Percentiles rank a stretch among this genome's conserved stretches.
These are phyloP conservation scores for Hypoxylon subgilvum DNA, from an alignment of 495 filamentous ascomycete genomes.

Conservation along the genomic window DNA sequence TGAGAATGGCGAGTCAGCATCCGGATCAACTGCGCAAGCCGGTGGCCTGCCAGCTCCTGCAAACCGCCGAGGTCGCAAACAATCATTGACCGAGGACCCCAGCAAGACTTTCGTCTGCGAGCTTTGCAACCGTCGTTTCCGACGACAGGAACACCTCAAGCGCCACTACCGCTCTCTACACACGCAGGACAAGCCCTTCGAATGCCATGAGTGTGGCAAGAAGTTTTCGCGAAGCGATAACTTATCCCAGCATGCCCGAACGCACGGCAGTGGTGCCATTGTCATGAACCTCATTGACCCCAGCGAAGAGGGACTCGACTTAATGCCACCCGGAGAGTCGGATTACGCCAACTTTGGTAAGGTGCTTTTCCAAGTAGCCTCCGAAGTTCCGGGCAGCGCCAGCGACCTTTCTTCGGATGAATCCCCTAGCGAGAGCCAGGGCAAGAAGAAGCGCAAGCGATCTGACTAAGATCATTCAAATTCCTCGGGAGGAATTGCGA, in stretches of 20 bases:
- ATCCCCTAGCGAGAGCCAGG: slow-evolving; percentile 57
- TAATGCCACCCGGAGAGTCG: slow-evolving; percentile 57
- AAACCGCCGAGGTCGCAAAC: slow-evolving; percentile 96
- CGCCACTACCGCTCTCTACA: slow-evolving; percentile 98
- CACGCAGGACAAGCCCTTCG: slow-evolving; percentile 98
- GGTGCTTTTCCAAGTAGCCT: slow-evolving; percentile 77
- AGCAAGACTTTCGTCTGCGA: slow-evolving; percentile 98
- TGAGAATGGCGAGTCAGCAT: slow-evolving; percentile 32
- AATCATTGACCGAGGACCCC: slow-evolving; percentile 96
- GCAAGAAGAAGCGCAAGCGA: slow-evolving; percentile 81
- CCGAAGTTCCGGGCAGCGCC: slow-evolving; percentile 66
- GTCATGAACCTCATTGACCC: slow-evolving; percentile 84
- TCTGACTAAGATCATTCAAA: slow-evolving; percentile 47
- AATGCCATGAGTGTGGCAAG: slow-evolving; percentile 96
- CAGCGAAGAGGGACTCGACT: slow-evolving; percentile 55
- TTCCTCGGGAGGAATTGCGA: slow-evolving; percentile 19
- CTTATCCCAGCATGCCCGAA: slow-evolving; percentile 92
- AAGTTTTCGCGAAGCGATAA: slow-evolving; percentile 99
- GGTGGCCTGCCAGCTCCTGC: slow-evolving; percentile 65
- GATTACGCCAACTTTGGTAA: slow-evolving; percentile 69
- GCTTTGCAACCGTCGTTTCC: slow-evolving; percentile 94
- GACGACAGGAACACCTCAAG: slow-evolving; percentile 98
- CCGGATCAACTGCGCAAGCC: slow-evolving; percentile 39
- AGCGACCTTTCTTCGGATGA: slow-evolving; percentile 62
- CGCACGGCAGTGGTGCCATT: slow-evolving; percentile 87